A percentile compares a stretch with the other conserved stretches of the same genome.
phyloP scores from a whole-genome alignment of 257 asterid genomes.

The Solanum medicagineum region DNA sequence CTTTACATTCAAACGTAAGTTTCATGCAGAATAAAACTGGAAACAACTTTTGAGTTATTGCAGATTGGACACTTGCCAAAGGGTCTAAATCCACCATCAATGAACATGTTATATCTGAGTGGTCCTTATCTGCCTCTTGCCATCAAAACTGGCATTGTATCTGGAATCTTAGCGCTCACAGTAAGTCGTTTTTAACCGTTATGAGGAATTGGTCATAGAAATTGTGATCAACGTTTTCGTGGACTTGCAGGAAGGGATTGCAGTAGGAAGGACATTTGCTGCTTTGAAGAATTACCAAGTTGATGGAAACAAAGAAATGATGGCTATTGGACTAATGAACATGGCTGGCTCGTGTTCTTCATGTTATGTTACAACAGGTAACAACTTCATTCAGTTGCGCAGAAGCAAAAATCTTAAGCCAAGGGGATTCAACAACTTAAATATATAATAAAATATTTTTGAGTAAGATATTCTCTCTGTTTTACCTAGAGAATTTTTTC shows the following conservation, averaged over 20 bases:
- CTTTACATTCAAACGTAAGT: not conserved
- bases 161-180: conserved; percentile 83
- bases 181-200: conserved; percentile 22
- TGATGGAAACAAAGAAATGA: conserved; percentile 97
- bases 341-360: conserved; percentile 97
- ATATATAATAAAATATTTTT: too few species aligned
- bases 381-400: not conserved
- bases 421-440: not conserved
- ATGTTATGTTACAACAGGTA: conserved; percentile 92
- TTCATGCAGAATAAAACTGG: not conserved
- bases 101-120: conserved; percentile 54
- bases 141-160: conserved; percentile 69
- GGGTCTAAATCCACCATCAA: conserved; percentile 85
- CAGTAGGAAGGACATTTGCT: conserved; percentile 95
- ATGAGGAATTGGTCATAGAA: not conserved
- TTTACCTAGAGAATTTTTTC: not conserved
- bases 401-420: not conserved
- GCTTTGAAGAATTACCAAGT: conserved; percentile 77
- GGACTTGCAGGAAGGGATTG: conserved; percentile 73
- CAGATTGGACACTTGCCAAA: conserved; percentile 82
- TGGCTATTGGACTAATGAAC: conserved; percentile 97
- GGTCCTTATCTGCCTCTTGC: conserved; percentile 65
- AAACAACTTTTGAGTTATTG: not conserved
- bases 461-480: not conserved
- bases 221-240: not conserved